Conservation (phyloP, 2,329 filamentous ascomycete species). For the Gnomoniopsis smithogilvyi region DNA sequence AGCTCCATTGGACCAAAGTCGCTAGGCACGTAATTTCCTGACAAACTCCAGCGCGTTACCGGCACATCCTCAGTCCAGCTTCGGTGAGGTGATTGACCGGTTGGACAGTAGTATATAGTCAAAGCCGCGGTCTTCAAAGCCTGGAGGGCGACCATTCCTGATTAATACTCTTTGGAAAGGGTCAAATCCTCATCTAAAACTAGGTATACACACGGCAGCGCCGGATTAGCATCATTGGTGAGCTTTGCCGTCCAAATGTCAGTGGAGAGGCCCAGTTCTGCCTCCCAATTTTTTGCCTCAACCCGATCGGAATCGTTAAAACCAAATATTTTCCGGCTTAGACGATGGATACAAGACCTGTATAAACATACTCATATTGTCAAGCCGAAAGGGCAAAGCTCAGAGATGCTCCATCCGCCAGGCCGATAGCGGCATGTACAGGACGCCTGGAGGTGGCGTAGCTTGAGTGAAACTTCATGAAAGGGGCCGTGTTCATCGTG, state of each 20-base stretch:
- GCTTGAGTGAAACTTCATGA: slow-evolving; percentile 27
- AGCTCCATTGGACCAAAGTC: no score
- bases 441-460: no score
- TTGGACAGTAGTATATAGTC: slow-evolving; percentile 23
- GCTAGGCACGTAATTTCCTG: not conserved
- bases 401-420: not conserved
- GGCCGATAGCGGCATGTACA: not conserved
- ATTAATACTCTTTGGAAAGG: slow-evolving; percentile 29
- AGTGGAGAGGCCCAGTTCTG: slow-evolving; percentile 24
- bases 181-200: slow-evolving; percentile 27
- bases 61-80: slow-evolving; percentile 28
- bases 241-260: slow-evolving; percentile 24
- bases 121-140: slow-evolving; percentile 23
- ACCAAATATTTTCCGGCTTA: slow-evolving; percentile 24
- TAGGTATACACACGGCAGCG: slow-evolving; percentile 31
- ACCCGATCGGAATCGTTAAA: slow-evolving; percentile 27
- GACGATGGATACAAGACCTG: slow-evolving; percentile 23
- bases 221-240: slow-evolving; percentile 29
- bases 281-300: slow-evolving; percentile 23
- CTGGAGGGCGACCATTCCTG: slow-evolving; percentile 28
- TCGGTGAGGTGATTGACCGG: slow-evolving; percentile 30
- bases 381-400: not conserved
- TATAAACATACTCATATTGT: not conserved
- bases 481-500: slow-evolving; percentile 21
- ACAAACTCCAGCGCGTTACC: slow-evolving; percentile 24